Base-by-base conservation (phyloP, 768 basidiomycete species). In the Amanita subjunquillea region DNA sequence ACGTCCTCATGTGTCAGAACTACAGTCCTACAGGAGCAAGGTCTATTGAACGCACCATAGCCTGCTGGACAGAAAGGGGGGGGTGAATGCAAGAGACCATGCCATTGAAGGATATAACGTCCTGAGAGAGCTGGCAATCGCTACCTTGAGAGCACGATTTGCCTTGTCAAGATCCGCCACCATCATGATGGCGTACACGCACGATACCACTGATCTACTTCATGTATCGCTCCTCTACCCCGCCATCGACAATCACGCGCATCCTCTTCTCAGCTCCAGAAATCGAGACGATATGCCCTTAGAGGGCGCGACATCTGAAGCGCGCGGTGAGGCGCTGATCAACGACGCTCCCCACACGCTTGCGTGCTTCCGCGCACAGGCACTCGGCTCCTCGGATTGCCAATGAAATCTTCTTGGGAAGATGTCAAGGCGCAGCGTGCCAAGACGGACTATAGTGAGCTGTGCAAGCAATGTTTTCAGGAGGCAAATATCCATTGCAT, bases 201-300 rank as follows among this genome's bases (percentile, higher is more conserved):
- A 10, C 20, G 3, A 43, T 2, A 22, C 2, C 25, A 15, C 23
- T 25, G 55, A 54, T 22, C 59, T 71, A n/a, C 54, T 60, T 48
- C 50, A 57, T n/a, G 60, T 65, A 3, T 65, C 67, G 8, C 65
- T 69, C 41, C 59, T 58, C 0, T 68, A 67, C 39, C 83, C 82
- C 17, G 79, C 78, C 0, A 85, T 87, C 61, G 87, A 90, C 67
- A 88, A 89, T 63, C 88, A 90, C 60, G 83, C 86, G 0, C 88
- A 90, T 60, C 82, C 86, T 1, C 68, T 91, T 17, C 70, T 90
- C 44, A 67, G 69, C 22, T 69, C 67, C 5, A 66, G 66, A 17
- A 60, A 76, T 50, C 74, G 81, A 29, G 54, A 67, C 46, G 59
- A 56, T 3, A 58, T 86, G 15, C 74, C 80, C 0, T 76, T 88